Evolutionary conservation across 1,284 basidiomycete species (phyloP), one percentile per base, ranked within the genome.

Genomic region (Cystobasidiaceae sp.): DNA sequence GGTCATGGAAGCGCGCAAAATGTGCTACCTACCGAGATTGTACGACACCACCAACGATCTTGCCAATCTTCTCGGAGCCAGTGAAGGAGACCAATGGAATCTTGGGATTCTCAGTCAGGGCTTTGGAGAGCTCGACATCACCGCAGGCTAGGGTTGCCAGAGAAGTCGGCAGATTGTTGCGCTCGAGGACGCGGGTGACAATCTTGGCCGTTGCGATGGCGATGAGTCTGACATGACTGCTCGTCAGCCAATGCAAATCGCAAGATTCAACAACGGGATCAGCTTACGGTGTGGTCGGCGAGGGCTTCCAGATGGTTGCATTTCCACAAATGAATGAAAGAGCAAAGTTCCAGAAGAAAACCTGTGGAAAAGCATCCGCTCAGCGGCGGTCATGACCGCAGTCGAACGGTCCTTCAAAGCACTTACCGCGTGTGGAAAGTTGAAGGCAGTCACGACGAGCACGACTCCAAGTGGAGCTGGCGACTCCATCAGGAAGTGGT

Each of bases 291-390:
- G 93, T 97, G 3, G 84, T 89, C 0, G 88, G 90, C 0, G 90
- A 88, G 1, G 93, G 93, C 76, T 97, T 97, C 93, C 93, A 97
- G 48, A 97, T 79, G 0, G 91, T 93, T 1, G 90, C 86, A 77
- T 97, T 97, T 7, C 92, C 93, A 34, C 90, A 89, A 1, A 89
- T 87, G 60, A 97, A 80, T 1, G 91, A 90, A 30, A 97, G 81
- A 1, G 90, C 84, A 48, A 96, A 82, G 77, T 97, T 97, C 93
- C 89, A 91, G 57, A 54, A 71, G 39, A 64, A 64, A 44, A 64
- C 61, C 61, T 64, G n/a, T n/a, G n/a, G n/a, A n/a, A n/a, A 44
- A 8, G 41, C n/a, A n/a, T n/a, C n/a, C n/a, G n/a, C n/a, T n/a
- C n/a, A n/a, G n/a, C n/a, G n/a, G n/a, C n/a, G n/a, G n/a, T n/a